Evolutionary conservation across 2,329 filamentous ascomycete species (phyloP).

Genomic region (Beauveria pseudobassiana): DNA sequence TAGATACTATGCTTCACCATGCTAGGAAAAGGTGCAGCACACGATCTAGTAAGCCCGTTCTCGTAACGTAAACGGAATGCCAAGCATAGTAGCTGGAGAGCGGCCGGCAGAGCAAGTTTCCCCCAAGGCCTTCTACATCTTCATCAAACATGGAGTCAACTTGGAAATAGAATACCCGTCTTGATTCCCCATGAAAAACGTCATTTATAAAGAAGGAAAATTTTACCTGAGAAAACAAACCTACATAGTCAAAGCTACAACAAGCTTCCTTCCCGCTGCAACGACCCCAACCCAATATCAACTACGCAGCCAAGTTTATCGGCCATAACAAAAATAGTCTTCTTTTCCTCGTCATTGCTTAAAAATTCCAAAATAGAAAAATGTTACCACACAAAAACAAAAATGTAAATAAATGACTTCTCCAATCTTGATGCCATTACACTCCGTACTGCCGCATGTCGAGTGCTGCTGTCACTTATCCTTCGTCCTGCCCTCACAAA

Average conservation of each 20-base stretch:
- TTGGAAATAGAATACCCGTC: too few relatives aligned
- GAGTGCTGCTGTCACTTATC: not conserved
- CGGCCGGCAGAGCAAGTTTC: too few relatives aligned
- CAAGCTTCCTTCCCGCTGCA: not conserved
- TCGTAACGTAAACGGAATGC: too few relatives aligned
- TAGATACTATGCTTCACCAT: too few relatives aligned
- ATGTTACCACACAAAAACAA: not conserved
- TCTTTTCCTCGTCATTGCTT: constrained; percentile 2
- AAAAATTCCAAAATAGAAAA: constrained; percentile 1
- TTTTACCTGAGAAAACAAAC: not conserved
- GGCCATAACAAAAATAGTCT: not conserved
- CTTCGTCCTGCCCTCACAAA: not conserved
- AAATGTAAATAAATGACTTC: not conserved
- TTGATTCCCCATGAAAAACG: not conserved
- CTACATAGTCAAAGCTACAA: not conserved
- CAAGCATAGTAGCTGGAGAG: too few relatives aligned
- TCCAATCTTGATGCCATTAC: not conserved
- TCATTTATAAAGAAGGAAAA: not conserved
- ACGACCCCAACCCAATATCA: not conserved
- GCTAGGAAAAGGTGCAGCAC: too few relatives aligned
- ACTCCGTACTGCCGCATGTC: not conserved
- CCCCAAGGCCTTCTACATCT: too few relatives aligned
- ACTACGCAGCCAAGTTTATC: too few relatives aligned
- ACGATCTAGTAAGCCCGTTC: too few relatives aligned
- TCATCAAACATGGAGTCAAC: too few relatives aligned